Base-by-base conservation (phyloP, 306 rosid species). In the Lathyrus sativus region DNA sequence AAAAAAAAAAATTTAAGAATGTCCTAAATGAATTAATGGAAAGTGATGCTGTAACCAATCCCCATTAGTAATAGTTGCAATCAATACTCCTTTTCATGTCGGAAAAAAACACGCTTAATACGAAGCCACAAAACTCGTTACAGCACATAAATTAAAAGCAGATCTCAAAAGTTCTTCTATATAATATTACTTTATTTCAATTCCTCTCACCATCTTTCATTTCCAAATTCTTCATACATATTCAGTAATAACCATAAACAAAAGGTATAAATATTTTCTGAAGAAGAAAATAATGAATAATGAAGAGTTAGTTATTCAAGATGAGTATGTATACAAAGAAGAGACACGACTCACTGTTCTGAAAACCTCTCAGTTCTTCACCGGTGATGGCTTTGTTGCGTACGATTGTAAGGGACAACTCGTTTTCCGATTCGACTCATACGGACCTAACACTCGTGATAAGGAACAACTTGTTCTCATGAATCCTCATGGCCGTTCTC, bases 401-500 rank as follows among this genome's bases (percentile, higher is more conserved):
- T 93, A 88, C 70, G 91, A 93, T 28, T 77, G 62, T 79, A 81
- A 84, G 24, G 97, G 95, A 26, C 82, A 82, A 2, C 79, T 90
- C 37, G 88, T 90, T 18, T 90, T 93, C 78, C 91, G 98, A 12
- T 95, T 90, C 49, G 97, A 90, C 70, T 79, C 91, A 0, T 93
- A 90, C 75, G 95, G 96, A 4, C 86, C 89, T 5, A 76, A 76
- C n/a, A 18, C 75, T 2, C 79, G 87, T 2, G 85, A 90, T 39
- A 79, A 50, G n/a, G 82, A 72, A 9, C 90, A 93, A 14, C 81
- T 88, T 67, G 96, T 93, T 63, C 96, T 93, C 75, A 93, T 93
- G 98, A 95, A 90, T 71, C 62, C 95, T 11, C 68, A 72, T 7
- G 98, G 98, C 8, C 82, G 81, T 54, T 93, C 96, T 60, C 91